Conservation (phyloP, 192 early-diverging fungal species). For the Glomus cerebriforme region DNA sequence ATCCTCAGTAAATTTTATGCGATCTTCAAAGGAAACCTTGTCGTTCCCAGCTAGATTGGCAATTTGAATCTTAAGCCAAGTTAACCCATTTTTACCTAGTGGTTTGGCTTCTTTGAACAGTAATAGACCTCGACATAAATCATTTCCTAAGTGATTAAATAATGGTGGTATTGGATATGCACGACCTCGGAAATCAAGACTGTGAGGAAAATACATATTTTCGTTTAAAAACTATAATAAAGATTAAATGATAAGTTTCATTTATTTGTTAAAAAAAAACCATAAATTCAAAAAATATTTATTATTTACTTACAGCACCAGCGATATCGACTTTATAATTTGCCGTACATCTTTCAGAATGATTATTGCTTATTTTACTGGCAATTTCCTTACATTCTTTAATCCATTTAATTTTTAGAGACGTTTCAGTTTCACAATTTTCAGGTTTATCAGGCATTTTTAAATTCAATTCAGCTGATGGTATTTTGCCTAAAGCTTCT, state of each 20-base stretch:
- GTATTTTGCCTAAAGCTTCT: slow-evolving; percentile 70
- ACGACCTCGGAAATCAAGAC: slow-evolving; percentile 95
- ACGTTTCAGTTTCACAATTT: slow-evolving; percentile 62
- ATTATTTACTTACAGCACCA: slow-evolving; percentile 62
- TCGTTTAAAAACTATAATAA: slow-evolving; percentile 73
- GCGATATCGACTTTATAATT: slow-evolving; percentile 98
- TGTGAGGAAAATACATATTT: slow-evolving; percentile 96
- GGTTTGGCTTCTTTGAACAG: slow-evolving; percentile 79
- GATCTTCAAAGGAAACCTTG: slow-evolving; percentile 87
- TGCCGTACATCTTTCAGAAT: slow-evolving; percentile 85
- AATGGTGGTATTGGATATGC: slow-evolving; percentile 96
- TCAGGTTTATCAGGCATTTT: slow-evolving; percentile 62
- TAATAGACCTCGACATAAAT: slow-evolving; percentile 93
- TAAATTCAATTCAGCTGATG: slow-evolving; percentile 49
- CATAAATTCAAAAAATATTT: neutral
- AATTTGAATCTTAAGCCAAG: slow-evolving; percentile 95
- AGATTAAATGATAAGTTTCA: neutral
- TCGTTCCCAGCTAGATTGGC: slow-evolving; percentile 91
- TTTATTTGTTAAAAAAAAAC: neutral
- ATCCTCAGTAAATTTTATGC: slow-evolving; percentile 72
- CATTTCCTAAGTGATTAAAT: slow-evolving; percentile 96
- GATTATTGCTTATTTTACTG: slow-evolving; percentile 69
- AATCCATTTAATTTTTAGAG: slow-evolving; percentile 57
- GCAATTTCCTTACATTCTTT: slow-evolving; percentile 57
- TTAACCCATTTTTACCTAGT: slow-evolving; percentile 75